Conservation (phyloP, 179 eudicot genomes). For the Silene noctiflora region DNA sequence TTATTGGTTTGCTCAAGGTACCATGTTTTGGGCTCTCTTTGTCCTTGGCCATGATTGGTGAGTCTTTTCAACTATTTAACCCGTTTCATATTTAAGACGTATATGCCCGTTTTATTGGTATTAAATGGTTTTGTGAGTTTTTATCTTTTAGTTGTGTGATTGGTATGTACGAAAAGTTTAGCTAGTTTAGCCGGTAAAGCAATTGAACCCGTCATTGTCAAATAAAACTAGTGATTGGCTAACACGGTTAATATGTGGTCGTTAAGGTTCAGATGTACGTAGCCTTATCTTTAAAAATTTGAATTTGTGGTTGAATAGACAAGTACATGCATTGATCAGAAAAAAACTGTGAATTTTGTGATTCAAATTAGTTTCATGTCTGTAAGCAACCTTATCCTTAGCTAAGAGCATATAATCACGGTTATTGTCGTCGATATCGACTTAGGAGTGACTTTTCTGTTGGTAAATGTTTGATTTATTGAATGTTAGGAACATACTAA, state of each 20-base stretch:
- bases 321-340: no score
- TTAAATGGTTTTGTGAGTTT: neutral
- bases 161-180: neutral
- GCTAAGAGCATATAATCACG: neutral
- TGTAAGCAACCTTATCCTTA: constrained; percentile 1
- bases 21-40: constrained; percentile 95
- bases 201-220: neutral
- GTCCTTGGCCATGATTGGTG: constrained; percentile 96
- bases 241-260: neutral
- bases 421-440: no score
- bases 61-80: neutral
- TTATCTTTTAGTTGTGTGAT: neutral
- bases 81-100: no score
- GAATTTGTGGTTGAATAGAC: no score
- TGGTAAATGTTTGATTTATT: neutral
- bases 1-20: constrained; percentile 85
- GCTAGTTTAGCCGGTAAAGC: neutral
- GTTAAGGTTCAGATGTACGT: neutral
- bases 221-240: neutral
- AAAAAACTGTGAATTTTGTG: neutral
- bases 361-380: neutral
- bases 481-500: no score
- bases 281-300: neutral
- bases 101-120: neutral
- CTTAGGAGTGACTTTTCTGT: no score